A percentile compares a stretch with the other conserved stretches of the same genome.
Evolutionary conservation across 2,329 filamentous ascomycete genomes (phyloP).

Genomic region (Exophiala mesophila): DNA sequence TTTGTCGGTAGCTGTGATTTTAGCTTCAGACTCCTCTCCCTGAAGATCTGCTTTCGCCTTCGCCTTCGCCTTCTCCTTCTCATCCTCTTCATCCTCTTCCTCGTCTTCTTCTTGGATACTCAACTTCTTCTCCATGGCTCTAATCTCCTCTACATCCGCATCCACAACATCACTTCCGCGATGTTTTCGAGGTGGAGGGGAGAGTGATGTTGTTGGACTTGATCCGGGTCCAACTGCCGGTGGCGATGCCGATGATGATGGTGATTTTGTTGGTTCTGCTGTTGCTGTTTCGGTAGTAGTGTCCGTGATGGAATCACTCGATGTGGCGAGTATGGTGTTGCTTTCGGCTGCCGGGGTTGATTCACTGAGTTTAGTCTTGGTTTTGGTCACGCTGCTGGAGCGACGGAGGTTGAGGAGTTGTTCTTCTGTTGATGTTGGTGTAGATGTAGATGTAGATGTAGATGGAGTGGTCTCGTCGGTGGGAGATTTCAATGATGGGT

Average conservation of each 20-base stretch:
- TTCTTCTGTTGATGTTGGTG: constrained; percentile 19
- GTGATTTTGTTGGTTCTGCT: no score
- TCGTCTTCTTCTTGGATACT: constrained; percentile 25
- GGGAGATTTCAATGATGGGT: constrained; percentile 11
- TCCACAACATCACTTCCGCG: constrained; percentile 36
- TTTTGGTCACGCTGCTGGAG: constrained; percentile 16
- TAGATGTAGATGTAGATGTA: constrained; percentile 2
- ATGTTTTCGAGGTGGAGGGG: constrained; percentile 22
- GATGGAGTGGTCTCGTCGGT: neutral
- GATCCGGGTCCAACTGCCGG: constrained; percentile 8
- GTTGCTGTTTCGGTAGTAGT: neutral
- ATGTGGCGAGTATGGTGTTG: constrained; percentile 13
- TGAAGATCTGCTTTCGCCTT: constrained; percentile 15
- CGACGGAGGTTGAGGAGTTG: constrained; percentile 17
- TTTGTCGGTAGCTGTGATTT: constrained; percentile 25
- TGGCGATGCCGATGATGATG: neutral
- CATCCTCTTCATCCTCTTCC: constrained; percentile 23
- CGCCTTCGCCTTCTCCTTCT: constrained; percentile 3
- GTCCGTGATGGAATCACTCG: constrained; percentile 1
- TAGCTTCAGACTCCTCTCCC: constrained; percentile 26
- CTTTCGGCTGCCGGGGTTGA: constrained; percentile 20
- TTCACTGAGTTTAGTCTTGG: constrained; percentile 17
- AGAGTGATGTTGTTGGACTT: constrained; percentile 8
- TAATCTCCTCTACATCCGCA: constrained; percentile 24
- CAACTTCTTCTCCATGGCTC: constrained; percentile 31